Percentiles rank a stretch among this genome's conserved stretches.
Conservation (phyloP, 1,139 yeast species). For the Pichia sp. region DNA sequence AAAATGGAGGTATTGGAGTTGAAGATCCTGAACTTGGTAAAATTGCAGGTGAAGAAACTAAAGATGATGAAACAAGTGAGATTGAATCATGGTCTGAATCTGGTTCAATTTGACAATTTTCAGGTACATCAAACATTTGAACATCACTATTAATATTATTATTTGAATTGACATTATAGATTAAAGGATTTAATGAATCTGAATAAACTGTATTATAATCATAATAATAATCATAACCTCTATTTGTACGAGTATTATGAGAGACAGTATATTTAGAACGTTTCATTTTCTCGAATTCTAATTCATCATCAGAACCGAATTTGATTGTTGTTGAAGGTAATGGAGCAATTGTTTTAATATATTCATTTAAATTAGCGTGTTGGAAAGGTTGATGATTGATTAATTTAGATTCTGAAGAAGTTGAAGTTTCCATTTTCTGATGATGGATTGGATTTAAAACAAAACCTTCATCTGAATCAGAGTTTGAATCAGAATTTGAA, state of each 20-base stretch:
- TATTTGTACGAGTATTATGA: conserved; percentile 64
- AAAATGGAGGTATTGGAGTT: no score
- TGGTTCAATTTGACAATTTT: conserved; percentile 23
- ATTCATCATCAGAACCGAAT: conserved; percentile 68
- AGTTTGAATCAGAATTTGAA: conserved; percentile 25
- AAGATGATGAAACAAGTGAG: no score
- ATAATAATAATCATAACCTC: conserved; percentile 80
- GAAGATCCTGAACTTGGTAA: no score
- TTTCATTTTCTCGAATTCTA: conserved; percentile 13
- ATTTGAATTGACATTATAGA: conserved; percentile 4
- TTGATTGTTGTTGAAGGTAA: conserved; percentile 79
- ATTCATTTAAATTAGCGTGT: no score
- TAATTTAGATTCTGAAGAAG: no score
- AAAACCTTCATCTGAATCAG: conserved; percentile 31
- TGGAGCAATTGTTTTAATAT: conserved; percentile 58
- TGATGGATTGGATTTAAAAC: conserved; percentile 18
- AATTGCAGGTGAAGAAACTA: no score
- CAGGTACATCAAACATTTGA: conserved; percentile 30
- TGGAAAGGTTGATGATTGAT: no score
- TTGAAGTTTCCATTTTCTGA: conserved; percentile 6
- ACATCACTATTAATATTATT: conserved; percentile 12
- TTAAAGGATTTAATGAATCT: conserved; percentile 20
- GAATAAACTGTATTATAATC: conserved; percentile 78
- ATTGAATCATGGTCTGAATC: neutral
- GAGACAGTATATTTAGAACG: conserved; percentile 23